Evolutionary conservation across 2,329 filamentous ascomycete species (phyloP).

Genomic region (Cytospora chrysosperma): DNA sequence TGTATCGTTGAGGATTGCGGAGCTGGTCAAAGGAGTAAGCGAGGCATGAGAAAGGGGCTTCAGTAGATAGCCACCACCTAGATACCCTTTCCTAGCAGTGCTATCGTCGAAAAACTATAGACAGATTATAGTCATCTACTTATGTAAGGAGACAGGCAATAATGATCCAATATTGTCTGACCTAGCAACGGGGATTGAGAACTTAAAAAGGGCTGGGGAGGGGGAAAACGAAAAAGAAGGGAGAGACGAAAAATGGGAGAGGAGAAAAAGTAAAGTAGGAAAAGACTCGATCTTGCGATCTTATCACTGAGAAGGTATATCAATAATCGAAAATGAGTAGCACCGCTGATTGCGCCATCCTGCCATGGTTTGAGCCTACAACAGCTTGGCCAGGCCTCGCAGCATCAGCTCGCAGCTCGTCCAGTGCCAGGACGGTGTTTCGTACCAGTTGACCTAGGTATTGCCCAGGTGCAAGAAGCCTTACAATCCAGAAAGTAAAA

Average conservation of each 20-base stretch:
- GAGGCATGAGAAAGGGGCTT: not conserved
- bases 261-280: not conserved
- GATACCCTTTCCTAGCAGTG: not conserved
- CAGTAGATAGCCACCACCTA: not conserved
- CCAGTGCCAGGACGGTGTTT: not conserved
- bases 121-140: not conserved
- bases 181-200: not conserved
- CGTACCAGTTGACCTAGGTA: too few species aligned
- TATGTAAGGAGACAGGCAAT: not conserved
- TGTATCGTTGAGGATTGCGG: conserved; percentile 34
- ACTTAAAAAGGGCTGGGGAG: not conserved
- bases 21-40: conserved; percentile 28
- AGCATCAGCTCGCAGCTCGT: not conserved
- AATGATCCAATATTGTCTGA: not conserved
- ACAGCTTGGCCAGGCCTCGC: not conserved
- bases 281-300: not conserved
- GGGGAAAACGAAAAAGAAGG: not conserved
- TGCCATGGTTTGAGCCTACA: too few species aligned
- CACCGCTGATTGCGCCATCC: conserved; percentile 5
- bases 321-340: not conserved
- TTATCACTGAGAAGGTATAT: not conserved
- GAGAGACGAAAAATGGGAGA: too few species aligned
- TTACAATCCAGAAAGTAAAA: conserved; percentile 18
- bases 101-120: not conserved
- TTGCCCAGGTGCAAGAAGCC: too few species aligned